phyloP scores from a whole-genome alignment of 176 grass and related monocot species.

The Thinopyrum elongatum region DNA sequence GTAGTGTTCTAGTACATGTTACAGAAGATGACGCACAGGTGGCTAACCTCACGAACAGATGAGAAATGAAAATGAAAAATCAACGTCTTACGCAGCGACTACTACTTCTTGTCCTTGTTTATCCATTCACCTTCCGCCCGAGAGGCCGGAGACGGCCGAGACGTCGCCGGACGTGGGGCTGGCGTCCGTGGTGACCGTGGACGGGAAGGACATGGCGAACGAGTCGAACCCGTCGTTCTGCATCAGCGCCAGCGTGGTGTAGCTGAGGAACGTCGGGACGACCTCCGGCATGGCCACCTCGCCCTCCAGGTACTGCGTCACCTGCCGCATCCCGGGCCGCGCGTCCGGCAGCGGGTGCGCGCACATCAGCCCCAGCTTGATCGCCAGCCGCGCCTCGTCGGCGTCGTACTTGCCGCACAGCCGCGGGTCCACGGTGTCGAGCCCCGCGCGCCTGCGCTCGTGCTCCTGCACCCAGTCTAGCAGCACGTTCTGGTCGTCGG shows the following conservation, averaged over 20 bases:
- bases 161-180: conserved; percentile 29
- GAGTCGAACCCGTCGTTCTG: conserved; percentile 64
- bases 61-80: neutral
- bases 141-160: conserved; percentile 51
- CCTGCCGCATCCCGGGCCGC: conserved; percentile 45
- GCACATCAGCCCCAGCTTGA: conserved; percentile 49
- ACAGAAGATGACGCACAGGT: neutral
- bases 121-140: conserved; percentile 40
- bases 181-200: conserved; percentile 29
- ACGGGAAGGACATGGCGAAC: conserved; percentile 51
- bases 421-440: conserved; percentile 46
- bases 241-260: conserved; percentile 49
- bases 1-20: neutral
- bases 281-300: conserved; percentile 46
- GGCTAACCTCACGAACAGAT: neutral
- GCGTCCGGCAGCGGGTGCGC: conserved; percentile 45
- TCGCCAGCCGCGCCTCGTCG: conserved; percentile 37
- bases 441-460: conserved; percentile 34
- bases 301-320: conserved; percentile 47
- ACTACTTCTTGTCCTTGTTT: neutral
- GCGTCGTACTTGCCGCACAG: conserved; percentile 58
- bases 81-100: neutral
- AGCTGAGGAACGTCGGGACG: conserved; percentile 41
- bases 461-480: conserved; percentile 64
- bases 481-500: conserved; percentile 51